phyloP scores from a whole-genome alignment of 2,329 filamentous ascomycete genomes.

The Trichoderma atrobrunneum region DNA sequence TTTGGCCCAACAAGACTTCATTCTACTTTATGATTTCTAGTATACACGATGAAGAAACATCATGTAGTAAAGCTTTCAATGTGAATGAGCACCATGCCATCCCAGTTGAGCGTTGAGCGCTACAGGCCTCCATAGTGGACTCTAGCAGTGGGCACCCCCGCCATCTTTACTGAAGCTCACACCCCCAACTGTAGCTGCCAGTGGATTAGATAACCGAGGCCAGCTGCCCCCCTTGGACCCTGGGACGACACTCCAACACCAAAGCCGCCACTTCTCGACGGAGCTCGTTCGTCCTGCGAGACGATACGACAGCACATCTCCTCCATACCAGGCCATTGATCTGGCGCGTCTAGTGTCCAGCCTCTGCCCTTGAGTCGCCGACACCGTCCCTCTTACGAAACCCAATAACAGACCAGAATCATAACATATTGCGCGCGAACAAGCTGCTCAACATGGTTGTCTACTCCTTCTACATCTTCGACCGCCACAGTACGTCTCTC shows the following conservation, averaged over 20 bases:
- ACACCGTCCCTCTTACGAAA: background rate
- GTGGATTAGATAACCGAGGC: conserved; percentile 12
- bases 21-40: background rate
- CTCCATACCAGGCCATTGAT: background rate
- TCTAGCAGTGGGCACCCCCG: background rate
- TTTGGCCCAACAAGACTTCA: background rate
- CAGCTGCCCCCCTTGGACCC: background rate
- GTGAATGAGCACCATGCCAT: background rate
- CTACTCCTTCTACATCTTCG: conserved; percentile 98
- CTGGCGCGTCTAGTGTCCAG: background rate
- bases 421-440: background rate
- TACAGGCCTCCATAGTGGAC: background rate
- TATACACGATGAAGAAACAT: background rate
- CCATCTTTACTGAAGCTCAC: background rate
- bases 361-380: background rate
- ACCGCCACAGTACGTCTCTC: conserved; percentile 77
- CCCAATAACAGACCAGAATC: background rate
- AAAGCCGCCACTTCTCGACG: background rate
- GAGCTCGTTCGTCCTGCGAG: background rate
- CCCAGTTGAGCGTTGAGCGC: background rate
- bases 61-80: background rate
- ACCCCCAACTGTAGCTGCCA: background rate
- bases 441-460: conserved; percentile 67
- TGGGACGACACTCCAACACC: background rate
- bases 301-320: background rate